Conservation (phyloP, 2,329 filamentous ascomycete species). For the Microcyclospora tardicrescens region DNA sequence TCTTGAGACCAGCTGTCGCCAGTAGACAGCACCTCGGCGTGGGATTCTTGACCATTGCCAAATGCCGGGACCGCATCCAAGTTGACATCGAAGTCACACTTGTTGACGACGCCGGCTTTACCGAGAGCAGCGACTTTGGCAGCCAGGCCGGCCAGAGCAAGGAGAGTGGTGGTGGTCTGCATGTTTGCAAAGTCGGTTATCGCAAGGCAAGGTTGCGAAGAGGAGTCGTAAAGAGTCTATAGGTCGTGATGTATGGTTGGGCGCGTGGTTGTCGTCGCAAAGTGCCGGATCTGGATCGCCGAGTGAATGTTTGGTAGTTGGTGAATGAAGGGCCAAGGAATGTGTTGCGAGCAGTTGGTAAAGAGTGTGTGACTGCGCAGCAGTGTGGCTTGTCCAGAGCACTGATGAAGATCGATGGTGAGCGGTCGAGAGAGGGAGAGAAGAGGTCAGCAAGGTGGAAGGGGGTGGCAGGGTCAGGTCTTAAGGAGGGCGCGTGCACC, state of each 20-base stretch:
- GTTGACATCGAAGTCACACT: conserved; percentile 21
- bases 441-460: conserved; percentile 1
- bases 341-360: conserved; percentile 6
- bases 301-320: conserved; percentile 7
- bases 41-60: conserved; percentile 14
- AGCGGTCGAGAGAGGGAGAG: conserved; percentile 3
- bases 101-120: conserved; percentile 20
- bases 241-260: no score
- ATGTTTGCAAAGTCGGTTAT: conserved; percentile 9
- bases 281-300: neutral
- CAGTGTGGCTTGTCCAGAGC: conserved; percentile 10
- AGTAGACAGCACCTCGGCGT: conserved; percentile 12
- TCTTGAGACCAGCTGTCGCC: conserved; percentile 19
- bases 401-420: conserved; percentile 5
- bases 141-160: conserved; percentile 11
- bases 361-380: conserved; percentile 14
- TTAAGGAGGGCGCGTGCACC: conserved; percentile 1
- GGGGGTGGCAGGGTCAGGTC: neutral
- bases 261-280: no score
- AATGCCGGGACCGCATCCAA: conserved; percentile 18
- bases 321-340: conserved; percentile 2
- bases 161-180: conserved; percentile 6
- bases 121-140: no score
- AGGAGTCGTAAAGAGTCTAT: conserved; percentile 3
- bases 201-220: conserved; percentile 14